Conservation (phyloP, 139 green algal genomes). For the Astrephomene gubernaculifera region DNA sequence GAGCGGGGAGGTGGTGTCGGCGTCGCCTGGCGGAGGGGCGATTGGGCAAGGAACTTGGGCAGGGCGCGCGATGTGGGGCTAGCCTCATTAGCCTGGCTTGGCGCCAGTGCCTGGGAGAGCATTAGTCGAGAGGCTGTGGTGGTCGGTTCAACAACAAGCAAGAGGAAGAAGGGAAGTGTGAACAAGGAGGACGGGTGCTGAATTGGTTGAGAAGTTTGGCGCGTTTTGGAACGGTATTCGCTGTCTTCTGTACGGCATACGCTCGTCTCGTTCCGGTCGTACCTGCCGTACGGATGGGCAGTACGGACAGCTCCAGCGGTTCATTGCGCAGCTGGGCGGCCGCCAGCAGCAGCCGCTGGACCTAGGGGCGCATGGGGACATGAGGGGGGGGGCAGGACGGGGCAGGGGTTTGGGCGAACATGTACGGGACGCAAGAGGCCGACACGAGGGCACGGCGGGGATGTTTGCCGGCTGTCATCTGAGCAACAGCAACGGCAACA, state of each 20-base stretch:
- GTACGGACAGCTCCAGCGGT: neutral
- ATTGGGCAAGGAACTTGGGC: neutral
- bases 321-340: slow-evolving; percentile 23
- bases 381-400: neutral
- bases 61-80: neutral
- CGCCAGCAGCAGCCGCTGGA: slow-evolving; percentile 32
- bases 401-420: neutral
- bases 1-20: neutral
- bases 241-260: neutral
- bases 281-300: neutral
- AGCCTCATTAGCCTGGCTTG: neutral
- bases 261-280: neutral
- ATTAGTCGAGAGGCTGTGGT: neutral
- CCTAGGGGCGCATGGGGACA: neutral
- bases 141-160: neutral
- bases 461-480: neutral
- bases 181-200: neutral
- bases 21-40: slow-evolving; percentile 1
- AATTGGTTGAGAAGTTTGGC: neutral
- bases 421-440: neutral
- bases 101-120: neutral
- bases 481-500: neutral
- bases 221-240: too few relatives aligned
- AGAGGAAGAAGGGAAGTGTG: neutral
- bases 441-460: too few relatives aligned